phyloP scores from a whole-genome alignment of 2,329 filamentous ascomycete genomes.

The Malbranchea zuffiana region DNA sequence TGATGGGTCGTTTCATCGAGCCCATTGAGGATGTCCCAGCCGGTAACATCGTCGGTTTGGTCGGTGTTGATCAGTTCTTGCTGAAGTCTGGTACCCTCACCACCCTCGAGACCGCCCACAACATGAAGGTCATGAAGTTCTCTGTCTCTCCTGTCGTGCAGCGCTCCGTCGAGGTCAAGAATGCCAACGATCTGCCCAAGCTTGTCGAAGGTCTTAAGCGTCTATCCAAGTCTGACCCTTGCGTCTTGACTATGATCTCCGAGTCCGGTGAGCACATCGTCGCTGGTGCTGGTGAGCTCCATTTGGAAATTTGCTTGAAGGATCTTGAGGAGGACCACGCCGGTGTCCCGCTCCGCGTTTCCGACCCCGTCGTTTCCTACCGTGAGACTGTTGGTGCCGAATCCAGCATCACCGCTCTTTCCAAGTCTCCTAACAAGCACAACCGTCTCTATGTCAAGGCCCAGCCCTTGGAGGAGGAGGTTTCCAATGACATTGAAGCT shows the following conservation, averaged over 20 bases:
- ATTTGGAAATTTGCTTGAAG: slow-evolving; percentile 99
- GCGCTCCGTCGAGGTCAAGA: slow-evolving; percentile 99
- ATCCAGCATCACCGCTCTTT: slow-evolving; percentile 92
- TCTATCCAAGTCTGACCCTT: slow-evolving; percentile 99
- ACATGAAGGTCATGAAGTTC: slow-evolving; percentile 99
- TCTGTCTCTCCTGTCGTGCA: slow-evolving; percentile 98
- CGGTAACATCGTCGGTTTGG: slow-evolving; percentile 98
- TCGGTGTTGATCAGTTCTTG: slow-evolving; percentile 99
- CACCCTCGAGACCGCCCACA: slow-evolving; percentile 94
- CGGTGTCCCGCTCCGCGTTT: slow-evolving; percentile 93
- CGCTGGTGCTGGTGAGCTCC: slow-evolving; percentile 97
- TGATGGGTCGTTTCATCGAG: slow-evolving; percentile 99
- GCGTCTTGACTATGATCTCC: slow-evolving; percentile 80
- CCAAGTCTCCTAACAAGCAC: slow-evolving; percentile 99
- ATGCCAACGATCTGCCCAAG: slow-evolving; percentile 98
- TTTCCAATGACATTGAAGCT: slow-evolving; percentile 75
- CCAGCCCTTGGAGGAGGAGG: slow-evolving; percentile 82
- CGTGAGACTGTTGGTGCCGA: slow-evolving; percentile 81
- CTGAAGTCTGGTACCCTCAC: slow-evolving; percentile 99
- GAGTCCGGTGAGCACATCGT: slow-evolving; percentile 98
- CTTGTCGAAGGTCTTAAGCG: slow-evolving; percentile 99
- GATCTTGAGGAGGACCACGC: slow-evolving; percentile 99
- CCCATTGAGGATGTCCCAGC: slow-evolving; percentile 98
- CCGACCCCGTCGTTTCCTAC: slow-evolving; percentile 96
- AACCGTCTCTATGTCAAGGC: slow-evolving; percentile 98